Base-by-base conservation (phyloP, 352 stramenopile genomes). In the Phytopythium aichiense region DNA sequence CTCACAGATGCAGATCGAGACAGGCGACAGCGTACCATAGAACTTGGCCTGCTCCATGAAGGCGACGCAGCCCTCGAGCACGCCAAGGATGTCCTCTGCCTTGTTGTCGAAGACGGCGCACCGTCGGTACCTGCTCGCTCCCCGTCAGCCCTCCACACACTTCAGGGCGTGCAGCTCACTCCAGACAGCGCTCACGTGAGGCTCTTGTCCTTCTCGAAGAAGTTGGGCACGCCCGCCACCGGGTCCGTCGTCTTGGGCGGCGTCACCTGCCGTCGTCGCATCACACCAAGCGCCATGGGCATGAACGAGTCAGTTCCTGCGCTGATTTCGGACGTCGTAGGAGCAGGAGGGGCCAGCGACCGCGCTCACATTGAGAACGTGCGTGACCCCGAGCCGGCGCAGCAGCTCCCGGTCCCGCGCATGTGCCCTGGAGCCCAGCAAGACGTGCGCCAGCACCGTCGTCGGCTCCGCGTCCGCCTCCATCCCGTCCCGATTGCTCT, bases 1-100 rank as follows among this genome's bases (percentile, higher is more conserved):
- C 9, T 7, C 4, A 23, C 5, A 5, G 51, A 4, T 2, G 16
- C 25, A 60, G 8, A 35, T 25, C 49, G 20, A 50, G 8, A 23
- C 2, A 28, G 7, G 25, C 0, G 46, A 4, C 7, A 18, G 11
- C 67, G 68, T 84, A 91, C 89, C 91, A 86, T 97, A 92, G 74
- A 88, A 94, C 60, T 94, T 89, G 62, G 87, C 88, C 71, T 93
- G 84, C 18, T 96, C 88, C n/a, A 97, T 96, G 72, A 97, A 97
- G 38, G 81, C 74, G 50, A 96, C 71, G 61, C 83, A 92, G 30
- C 84, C 81, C 68, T 95, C 84, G 20, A 97, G 60, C 58, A 94
- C 73, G 9, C 75, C 66, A 20, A 82, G 81, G 52, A 97, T 88
- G 59, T 97, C 87, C 65, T 97, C 89, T 0, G 87, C 88, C 57